phyloP scores from a whole-genome alignment of 208 protist genomes.

The Tritrichomonas foetus region DNA sequence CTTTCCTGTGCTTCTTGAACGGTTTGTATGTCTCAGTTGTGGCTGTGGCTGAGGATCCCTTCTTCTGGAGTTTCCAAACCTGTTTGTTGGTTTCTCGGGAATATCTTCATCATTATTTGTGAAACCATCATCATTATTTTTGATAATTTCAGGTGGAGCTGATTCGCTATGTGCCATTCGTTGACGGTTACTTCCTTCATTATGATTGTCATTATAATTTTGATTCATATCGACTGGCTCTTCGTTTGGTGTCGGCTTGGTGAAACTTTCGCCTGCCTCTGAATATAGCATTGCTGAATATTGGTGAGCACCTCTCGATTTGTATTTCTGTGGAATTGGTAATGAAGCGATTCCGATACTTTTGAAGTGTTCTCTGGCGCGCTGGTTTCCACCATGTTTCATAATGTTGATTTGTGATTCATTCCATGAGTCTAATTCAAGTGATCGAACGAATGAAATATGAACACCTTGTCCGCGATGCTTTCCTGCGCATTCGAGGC shows the following conservation, averaged over 20 bases:
- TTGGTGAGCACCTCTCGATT: constrained; percentile 41
- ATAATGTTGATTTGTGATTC: constrained; percentile 45
- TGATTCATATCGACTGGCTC: not conserved
- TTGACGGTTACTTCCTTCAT: no score
- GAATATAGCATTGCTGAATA: constrained; percentile 46
- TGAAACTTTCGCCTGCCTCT: not conserved
- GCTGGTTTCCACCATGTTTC: constrained; percentile 40
- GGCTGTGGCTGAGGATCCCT: not conserved
- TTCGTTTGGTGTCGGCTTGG: not conserved
- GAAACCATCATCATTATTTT: not conserved
- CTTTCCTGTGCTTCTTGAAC: no score
- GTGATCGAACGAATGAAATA: constrained; percentile 55
- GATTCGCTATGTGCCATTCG: not conserved
- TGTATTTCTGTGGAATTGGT: constrained; percentile 36
- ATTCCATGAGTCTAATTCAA: constrained; percentile 52
- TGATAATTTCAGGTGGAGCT: not conserved
- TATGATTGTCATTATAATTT: not conserved
- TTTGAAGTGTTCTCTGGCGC: constrained; percentile 43
- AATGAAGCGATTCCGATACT: constrained; percentile 36
- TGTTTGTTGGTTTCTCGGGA: not conserved
- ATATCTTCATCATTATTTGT: not conserved
- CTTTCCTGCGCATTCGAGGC: constrained; percentile 53
- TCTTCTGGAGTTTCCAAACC: not conserved
- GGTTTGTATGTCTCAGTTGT: not conserved
- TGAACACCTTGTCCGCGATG: constrained; percentile 53